phyloP scores from a whole-genome alignment of 1,139 yeast genomes.

The Suhomyces panamericanus region DNA sequence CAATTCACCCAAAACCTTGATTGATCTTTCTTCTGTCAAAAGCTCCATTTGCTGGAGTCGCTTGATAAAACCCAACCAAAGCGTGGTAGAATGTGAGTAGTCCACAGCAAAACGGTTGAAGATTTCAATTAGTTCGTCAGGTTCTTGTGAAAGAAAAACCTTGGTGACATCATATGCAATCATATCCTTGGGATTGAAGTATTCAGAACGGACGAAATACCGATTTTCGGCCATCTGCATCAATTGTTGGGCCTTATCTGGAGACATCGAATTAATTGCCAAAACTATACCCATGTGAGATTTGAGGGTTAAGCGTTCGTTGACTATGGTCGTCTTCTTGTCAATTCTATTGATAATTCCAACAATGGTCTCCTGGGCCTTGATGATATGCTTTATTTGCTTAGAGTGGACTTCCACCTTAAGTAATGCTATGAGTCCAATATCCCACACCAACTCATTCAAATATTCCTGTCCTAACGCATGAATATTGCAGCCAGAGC shows the following conservation, averaged over 20 bases:
- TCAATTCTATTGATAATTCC: conserved; percentile 18
- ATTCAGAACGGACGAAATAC: conserved; percentile 17
- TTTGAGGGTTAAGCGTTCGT: conserved; percentile 24
- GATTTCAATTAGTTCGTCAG: conserved; percentile 33
- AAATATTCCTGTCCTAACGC: conserved; percentile 11
- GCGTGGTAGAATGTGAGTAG: conserved; percentile 26
- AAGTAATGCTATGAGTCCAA: conserved; percentile 4
- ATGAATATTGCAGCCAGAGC: conserved; percentile 9
- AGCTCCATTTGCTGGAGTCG: conserved; percentile 37
- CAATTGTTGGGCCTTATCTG: conserved; percentile 28
- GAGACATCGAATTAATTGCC: conserved; percentile 28
- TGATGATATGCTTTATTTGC: conserved; percentile 19
- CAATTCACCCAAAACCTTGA: conserved; percentile 29
- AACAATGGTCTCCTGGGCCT: conserved; percentile 35
- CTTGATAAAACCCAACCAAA: conserved; percentile 41
- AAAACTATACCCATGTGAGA: conserved; percentile 44
- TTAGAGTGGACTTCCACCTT: neutral
- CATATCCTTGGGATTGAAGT: conserved; percentile 20
- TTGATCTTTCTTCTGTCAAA: conserved; percentile 31
- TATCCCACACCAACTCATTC: conserved; percentile 17
- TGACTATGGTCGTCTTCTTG: conserved; percentile 10
- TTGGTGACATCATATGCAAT: conserved; percentile 28
- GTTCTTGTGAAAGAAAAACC: conserved; percentile 29
- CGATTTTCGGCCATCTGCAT: conserved; percentile 30
- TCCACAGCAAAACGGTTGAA: conserved; percentile 32